Evolutionary conservation across 169 alveolate genomes (phyloP).

Genomic region (Cyclospora cayetanensis): DNA sequence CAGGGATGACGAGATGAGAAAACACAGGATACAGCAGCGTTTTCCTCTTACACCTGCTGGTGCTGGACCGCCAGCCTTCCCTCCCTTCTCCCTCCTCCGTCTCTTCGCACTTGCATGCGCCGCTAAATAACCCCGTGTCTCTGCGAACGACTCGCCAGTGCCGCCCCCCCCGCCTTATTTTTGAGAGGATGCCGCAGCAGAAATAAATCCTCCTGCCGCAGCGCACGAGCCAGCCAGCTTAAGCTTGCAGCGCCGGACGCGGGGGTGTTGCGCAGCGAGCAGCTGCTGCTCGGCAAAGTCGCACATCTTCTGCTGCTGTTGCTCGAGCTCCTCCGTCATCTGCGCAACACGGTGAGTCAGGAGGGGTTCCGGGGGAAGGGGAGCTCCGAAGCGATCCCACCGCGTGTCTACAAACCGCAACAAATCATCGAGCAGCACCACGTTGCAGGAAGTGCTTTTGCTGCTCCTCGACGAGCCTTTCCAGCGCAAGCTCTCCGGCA

Average conservation of each 20-base stretch:
- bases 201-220: background rate
- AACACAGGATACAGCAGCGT: no score
- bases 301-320: background rate
- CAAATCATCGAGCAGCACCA: conserved; percentile 4
- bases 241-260: background rate
- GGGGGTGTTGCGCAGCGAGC: background rate
- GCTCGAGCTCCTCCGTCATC: conserved; percentile 8
- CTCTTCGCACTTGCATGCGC: no score
- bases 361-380: background rate
- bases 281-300: background rate
- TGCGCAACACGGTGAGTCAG: background rate
- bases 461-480: background rate
- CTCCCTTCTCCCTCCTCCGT: no score
- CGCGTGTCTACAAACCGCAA: background rate
- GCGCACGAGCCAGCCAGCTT: background rate
- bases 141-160: no score
- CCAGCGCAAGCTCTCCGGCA: background rate
- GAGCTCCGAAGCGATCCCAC: background rate
- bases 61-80: no score
- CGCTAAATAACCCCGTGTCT: no score
- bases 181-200: background rate
- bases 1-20: no score
- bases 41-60: no score
- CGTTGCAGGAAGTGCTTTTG: background rate
- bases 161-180: background rate